A percentile compares a stretch with the other conserved stretches of the same genome.
Evolutionary conservation across 108 stramenopile species (phyloP).

Genomic region (Pseudonitzschia multistriata): DNA sequence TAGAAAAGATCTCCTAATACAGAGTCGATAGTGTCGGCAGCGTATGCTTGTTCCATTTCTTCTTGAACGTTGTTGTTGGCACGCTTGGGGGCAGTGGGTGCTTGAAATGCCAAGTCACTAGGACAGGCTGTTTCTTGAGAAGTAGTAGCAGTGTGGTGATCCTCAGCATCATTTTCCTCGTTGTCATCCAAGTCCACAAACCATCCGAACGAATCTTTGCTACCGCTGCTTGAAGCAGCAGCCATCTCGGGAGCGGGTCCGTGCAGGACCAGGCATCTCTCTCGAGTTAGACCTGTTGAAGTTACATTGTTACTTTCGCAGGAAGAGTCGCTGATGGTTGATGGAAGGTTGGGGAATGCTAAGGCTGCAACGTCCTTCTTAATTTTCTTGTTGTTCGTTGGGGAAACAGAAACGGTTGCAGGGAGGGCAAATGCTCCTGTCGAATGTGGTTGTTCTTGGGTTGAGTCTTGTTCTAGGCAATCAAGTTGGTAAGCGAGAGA

Average conservation of each 20-base stretch:
- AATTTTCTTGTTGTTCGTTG: slow-evolving; percentile 6
- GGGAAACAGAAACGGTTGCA: background rate
- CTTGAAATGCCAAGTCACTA: slow-evolving; percentile 44
- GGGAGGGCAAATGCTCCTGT: background rate
- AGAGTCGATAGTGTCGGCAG: slow-evolving; percentile 65
- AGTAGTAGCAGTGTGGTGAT: background rate
- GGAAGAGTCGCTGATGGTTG: slow-evolving; percentile 57
- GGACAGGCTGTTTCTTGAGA: background rate
- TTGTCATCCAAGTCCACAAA: slow-evolving; percentile 45
- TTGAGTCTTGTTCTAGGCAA: slow-evolving; percentile 15
- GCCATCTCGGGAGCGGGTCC: slow-evolving; percentile 26
- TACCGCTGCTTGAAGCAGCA: background rate
- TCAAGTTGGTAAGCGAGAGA: slow-evolving; percentile 37
- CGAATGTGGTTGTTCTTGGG: background rate
- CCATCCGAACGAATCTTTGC: slow-evolving; percentile 52
- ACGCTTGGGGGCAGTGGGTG: slow-evolving; percentile 39
- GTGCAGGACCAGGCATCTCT: slow-evolving; percentile 34
- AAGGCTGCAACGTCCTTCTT: slow-evolving; percentile 13
- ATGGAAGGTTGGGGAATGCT: slow-evolving; percentile 56
- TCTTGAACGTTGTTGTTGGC: slow-evolving; percentile 28
- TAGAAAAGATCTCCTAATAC: slow-evolving; percentile 62
- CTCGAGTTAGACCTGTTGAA: slow-evolving; percentile 44
- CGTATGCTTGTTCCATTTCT: slow-evolving; percentile 62
- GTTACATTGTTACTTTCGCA: slow-evolving; percentile 25
- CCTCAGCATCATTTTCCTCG: background rate